Conservation (phyloP, 2,329 filamentous ascomycete genomes). For the Paecilomyces sp. region DNA sequence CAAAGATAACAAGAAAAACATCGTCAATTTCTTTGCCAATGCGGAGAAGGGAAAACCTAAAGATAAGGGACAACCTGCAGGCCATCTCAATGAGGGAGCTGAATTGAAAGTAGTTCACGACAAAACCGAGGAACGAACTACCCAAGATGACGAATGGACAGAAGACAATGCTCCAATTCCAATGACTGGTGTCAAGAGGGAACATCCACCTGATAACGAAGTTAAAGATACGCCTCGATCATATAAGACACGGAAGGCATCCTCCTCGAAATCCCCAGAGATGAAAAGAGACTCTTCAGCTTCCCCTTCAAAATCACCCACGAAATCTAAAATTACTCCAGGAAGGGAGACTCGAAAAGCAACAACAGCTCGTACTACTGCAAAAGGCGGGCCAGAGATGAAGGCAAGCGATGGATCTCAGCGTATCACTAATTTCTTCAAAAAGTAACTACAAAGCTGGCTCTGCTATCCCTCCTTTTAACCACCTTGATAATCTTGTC, state of each 20-base stretch:
- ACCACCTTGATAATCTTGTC: too few relatives aligned
- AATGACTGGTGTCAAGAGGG: constrained; percentile 40
- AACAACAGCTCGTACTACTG: constrained; percentile 46
- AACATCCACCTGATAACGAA: constrained; percentile 28
- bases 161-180: constrained; percentile 49
- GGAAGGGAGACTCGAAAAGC: constrained; percentile 48
- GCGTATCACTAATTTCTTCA: constrained; percentile 45
- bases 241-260: constrained; percentile 18
- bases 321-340: constrained; percentile 10
- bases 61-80: constrained; percentile 1
- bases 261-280: constrained; percentile 27
- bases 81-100: constrained; percentile 26
- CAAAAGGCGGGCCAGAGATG: constrained; percentile 35
- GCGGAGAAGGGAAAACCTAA: constrained; percentile 23
- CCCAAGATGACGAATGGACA: constrained; percentile 36
- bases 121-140: constrained; percentile 25
- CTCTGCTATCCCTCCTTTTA: background rate
- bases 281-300: constrained; percentile 22
- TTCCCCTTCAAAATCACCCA: constrained; percentile 12
- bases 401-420: constrained; percentile 44
- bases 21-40: constrained; percentile 83
- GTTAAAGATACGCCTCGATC: constrained; percentile 5
- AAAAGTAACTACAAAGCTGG: constrained; percentile 19
- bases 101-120: constrained; percentile 16
- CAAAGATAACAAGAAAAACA: constrained; percentile 84